These are phyloP conservation scores for Sporothrix variecibatus DNA, from an alignment of 2,329 filamentous ascomycete genomes.

Conservation along the genomic window DNA sequence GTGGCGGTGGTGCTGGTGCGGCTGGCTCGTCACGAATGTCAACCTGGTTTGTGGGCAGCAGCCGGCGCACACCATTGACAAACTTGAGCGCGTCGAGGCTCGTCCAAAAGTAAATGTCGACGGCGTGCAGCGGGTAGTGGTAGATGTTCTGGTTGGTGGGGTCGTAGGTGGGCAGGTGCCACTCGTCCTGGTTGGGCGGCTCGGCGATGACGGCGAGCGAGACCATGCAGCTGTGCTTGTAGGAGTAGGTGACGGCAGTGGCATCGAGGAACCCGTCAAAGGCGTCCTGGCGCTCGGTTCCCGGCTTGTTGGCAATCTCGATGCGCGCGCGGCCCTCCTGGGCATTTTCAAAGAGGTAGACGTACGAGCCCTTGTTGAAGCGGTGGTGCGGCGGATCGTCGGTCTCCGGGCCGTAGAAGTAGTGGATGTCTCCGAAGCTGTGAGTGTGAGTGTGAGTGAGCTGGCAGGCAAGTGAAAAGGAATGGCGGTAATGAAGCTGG, in stretches of 20 bases:
- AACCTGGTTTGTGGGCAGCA: conserved; percentile 62
- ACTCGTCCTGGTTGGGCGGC: conserved; percentile 57
- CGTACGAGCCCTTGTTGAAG: conserved; percentile 77
- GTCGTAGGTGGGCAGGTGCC: conserved; percentile 75
- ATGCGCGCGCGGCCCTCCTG: conserved; percentile 67
- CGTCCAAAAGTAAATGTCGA: conserved; percentile 82
- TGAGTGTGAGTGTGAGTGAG: background rate
- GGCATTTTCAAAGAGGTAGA: conserved; percentile 77
- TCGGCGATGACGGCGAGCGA: conserved; percentile 62
- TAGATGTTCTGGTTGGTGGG: conserved; percentile 74
- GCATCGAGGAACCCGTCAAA: conserved; percentile 72
- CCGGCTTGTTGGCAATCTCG: conserved; percentile 74
- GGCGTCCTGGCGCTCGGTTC: conserved; percentile 75
- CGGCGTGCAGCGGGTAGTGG: conserved; percentile 72
- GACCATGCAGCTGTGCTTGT: conserved; percentile 72
- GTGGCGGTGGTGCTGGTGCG: conserved; percentile 44
- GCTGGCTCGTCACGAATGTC: conserved; percentile 66
- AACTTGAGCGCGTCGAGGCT: conserved; percentile 70
- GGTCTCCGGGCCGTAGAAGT: conserved; percentile 71
- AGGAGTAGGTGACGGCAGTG: conserved; percentile 67
- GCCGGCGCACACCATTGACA: conserved; percentile 65
- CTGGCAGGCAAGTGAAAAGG: background rate
- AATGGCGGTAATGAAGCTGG: background rate
- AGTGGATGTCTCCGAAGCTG: conserved; percentile 78
- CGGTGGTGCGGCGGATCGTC: conserved; percentile 73